phyloP scores from a whole-genome alignment of 805 yeast species.

The Kazachstania taianensis region DNA sequence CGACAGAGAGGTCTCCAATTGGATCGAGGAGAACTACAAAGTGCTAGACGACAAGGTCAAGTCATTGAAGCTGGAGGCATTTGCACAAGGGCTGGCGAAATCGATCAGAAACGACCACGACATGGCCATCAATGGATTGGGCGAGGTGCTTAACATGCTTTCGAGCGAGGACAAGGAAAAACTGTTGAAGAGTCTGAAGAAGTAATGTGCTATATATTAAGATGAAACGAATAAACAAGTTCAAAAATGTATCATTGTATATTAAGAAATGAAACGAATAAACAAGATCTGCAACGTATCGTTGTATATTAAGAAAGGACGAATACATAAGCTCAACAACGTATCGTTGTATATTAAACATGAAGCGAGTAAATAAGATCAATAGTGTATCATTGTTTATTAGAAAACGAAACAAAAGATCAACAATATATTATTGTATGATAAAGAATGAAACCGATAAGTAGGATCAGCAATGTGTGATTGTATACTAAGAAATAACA shows the following conservation, averaged over 20 bases:
- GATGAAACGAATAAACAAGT: too few species aligned
- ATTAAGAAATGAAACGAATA: not conserved
- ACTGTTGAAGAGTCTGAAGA: conserved; percentile 29
- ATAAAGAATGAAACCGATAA: too few species aligned
- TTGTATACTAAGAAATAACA: not conserved
- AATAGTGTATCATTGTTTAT: not conserved
- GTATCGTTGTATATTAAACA: not conserved
- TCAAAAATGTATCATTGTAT: too few species aligned
- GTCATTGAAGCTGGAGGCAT: conserved; percentile 54
- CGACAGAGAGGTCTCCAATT: conserved; percentile 70
- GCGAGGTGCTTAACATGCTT: conserved; percentile 43
- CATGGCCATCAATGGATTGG: conserved; percentile 43
- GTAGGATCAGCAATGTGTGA: too few species aligned
- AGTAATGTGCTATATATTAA: not conserved
- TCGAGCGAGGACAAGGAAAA: conserved; percentile 46
- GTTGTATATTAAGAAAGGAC: too few species aligned
- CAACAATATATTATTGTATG: conserved; percentile 22
- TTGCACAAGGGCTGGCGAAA: conserved; percentile 54
- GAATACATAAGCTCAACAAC: too few species aligned
- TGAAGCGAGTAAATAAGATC: not conserved
- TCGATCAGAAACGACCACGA: conserved; percentile 46
- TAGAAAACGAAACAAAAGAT: too few species aligned
- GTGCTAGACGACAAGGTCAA: conserved; percentile 50
- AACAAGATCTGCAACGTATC: not conserved
- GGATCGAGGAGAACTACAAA: conserved; percentile 74